Evolutionary conservation across 305 asterid genomes (phyloP).

Genomic region (Fraxinus baroniana): DNA sequence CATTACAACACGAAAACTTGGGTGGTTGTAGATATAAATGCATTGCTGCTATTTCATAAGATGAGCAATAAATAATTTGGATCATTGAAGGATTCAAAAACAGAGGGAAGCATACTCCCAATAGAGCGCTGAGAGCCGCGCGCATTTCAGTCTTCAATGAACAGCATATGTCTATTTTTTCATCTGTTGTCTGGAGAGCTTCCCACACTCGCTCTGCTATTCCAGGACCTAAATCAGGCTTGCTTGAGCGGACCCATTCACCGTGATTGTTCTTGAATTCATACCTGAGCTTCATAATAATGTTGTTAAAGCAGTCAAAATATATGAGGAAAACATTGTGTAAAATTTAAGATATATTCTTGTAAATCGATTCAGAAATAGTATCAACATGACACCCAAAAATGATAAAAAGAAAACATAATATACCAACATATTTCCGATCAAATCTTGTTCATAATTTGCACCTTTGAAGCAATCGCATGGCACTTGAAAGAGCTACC

Average conservation of each 20-base stretch:
- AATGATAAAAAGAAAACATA: background rate
- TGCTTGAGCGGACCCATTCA: constrained; percentile 66
- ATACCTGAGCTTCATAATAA: constrained; percentile 36
- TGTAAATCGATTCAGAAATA: too few species aligned
- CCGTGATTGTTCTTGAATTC: constrained; percentile 89
- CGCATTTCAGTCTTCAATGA: constrained; percentile 55
- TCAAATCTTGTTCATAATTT: background rate
- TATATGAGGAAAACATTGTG: background rate
- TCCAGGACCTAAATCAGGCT: constrained; percentile 78
- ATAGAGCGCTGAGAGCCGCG: constrained; percentile 56
- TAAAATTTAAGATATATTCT: background rate
- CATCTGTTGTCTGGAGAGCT: constrained; percentile 58
- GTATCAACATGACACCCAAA: background rate
- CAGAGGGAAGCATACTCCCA: constrained; percentile 48
- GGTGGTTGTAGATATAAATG: background rate
- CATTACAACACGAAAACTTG: background rate
- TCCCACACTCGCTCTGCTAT: constrained; percentile 74
- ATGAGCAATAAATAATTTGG: background rate
- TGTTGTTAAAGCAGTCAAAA: constrained; percentile 2
- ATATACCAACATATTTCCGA: background rate
- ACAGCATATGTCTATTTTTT: constrained; percentile 44
- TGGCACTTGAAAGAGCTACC: constrained; percentile 76
- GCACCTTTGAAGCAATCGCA: constrained; percentile 82
- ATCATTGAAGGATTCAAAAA: background rate
- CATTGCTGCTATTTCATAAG: background rate